These are phyloP conservation scores for Candida sp. DNA, from an alignment of 1,139 yeast genomes.

Conservation along the genomic window DNA sequence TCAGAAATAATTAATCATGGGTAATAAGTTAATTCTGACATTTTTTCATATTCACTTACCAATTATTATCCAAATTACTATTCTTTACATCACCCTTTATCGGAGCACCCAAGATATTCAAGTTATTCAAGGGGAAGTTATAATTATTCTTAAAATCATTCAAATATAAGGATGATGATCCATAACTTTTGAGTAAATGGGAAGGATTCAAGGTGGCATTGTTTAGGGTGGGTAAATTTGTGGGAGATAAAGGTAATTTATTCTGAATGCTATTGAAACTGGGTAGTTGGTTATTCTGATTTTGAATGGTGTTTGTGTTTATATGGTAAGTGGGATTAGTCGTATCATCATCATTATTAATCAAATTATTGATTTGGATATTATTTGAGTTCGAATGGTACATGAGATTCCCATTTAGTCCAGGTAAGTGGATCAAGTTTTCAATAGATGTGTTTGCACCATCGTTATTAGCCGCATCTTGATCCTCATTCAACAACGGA, in stretches of 20 bases:
- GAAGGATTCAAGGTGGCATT: constrained; percentile 21
- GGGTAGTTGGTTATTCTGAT: constrained; percentile 32
- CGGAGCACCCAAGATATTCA: background rate
- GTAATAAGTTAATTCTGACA: no score
- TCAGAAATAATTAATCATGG: no score
- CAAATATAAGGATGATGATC: constrained; percentile 1
- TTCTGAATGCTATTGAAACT: constrained; percentile 36
- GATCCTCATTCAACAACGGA: constrained; percentile 33
- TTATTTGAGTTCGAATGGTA: constrained; percentile 1
- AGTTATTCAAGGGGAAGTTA: constrained; percentile 2
- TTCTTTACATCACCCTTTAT: background rate
- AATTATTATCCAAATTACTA: background rate
- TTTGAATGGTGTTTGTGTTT: constrained; percentile 17
- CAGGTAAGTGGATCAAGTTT: constrained; percentile 15
- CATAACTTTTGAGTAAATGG: constrained; percentile 14
- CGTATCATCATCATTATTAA: constrained; percentile 1
- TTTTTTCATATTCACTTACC: background rate
- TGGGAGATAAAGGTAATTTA: constrained; percentile 25
- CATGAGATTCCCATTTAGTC: constrained; percentile 6
- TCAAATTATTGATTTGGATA: background rate
- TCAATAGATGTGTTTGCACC: constrained; percentile 13
- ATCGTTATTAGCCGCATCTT: constrained; percentile 10
- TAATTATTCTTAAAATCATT: constrained; percentile 2
- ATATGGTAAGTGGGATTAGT: constrained; percentile 1
- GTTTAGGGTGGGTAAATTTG: constrained; percentile 12